These are phyloP conservation scores for Ceratocystis variospora DNA, from an alignment of 2,329 filamentous ascomycete species.

Conservation along the genomic window DNA sequence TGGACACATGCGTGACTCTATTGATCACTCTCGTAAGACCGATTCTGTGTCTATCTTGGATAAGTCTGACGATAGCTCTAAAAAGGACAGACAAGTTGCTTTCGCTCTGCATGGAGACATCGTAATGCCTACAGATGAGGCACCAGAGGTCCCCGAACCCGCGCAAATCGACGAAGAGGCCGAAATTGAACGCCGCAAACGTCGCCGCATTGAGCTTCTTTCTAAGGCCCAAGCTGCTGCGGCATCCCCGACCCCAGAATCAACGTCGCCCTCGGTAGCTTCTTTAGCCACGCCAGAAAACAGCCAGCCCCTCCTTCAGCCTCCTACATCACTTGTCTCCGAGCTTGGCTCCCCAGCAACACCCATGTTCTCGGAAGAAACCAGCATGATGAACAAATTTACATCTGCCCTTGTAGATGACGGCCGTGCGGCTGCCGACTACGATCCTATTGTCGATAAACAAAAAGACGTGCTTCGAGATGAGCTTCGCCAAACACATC, in stretches of 20 bases:
- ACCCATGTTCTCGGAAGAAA: constrained; percentile 14
- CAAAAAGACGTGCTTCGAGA: constrained; percentile 64
- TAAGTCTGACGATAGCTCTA: constrained; percentile 37
- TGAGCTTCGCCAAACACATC: constrained; percentile 40
- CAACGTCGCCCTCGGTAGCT: constrained; percentile 36
- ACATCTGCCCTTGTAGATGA: constrained; percentile 33
- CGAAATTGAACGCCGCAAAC: constrained; percentile 72
- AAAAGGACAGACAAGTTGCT: constrained; percentile 16
- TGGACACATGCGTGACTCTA: constrained; percentile 22
- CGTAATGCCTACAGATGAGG: constrained; percentile 14
- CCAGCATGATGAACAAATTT: constrained; percentile 12
- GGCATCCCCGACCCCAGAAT: constrained; percentile 46
- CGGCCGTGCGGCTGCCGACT: constrained; percentile 82
- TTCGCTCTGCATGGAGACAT: constrained; percentile 14
- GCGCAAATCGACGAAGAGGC: constrained; percentile 65
- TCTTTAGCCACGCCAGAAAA: background rate
- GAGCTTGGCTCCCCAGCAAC: background rate
- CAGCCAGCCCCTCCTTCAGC: constrained; percentile 25
- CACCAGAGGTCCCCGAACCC: constrained; percentile 28
- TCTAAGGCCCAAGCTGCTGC: constrained; percentile 66
- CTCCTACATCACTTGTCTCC: constrained; percentile 28
- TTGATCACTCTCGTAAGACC: constrained; percentile 34
- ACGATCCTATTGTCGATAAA: constrained; percentile 82
- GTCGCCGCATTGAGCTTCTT: constrained; percentile 69
- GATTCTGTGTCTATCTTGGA: constrained; percentile 7